Evolutionary conservation across 257 asterid genomes (phyloP).

Genomic region (Echium plantagineum): DNA sequence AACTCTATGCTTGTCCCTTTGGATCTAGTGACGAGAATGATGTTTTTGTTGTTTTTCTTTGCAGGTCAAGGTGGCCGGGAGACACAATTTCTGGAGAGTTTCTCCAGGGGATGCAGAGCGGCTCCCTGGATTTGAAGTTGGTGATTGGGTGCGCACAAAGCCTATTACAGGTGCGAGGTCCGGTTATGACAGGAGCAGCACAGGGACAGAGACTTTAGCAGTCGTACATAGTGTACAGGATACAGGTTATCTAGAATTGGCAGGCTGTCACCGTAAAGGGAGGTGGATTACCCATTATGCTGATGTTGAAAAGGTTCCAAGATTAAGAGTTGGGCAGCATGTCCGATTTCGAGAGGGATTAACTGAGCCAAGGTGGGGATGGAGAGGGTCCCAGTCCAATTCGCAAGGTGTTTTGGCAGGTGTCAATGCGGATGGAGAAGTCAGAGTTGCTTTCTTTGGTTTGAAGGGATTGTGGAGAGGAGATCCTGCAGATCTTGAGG

Average conservation of each 20-base stretch:
- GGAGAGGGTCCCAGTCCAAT: slow-evolving; percentile 71
- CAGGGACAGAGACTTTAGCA: slow-evolving; percentile 86
- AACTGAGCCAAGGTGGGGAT: slow-evolving; percentile 94
- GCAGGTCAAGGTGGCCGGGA: slow-evolving; percentile 76
- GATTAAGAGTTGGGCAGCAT: slow-evolving; percentile 75
- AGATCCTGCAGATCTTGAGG: slow-evolving; percentile 82
- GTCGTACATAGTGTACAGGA: slow-evolving; percentile 87
- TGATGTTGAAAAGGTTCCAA: slow-evolving; percentile 87
- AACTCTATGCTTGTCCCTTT: neutral
- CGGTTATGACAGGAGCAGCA: slow-evolving; percentile 93
- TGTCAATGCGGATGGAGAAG: slow-evolving; percentile 84
- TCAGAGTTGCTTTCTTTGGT: slow-evolving; percentile 61
- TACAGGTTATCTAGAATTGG: slow-evolving; percentile 78
- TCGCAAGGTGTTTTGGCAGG: slow-evolving; percentile 68
- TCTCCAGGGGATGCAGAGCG: slow-evolving; percentile 97
- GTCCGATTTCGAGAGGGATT: slow-evolving; percentile 63
- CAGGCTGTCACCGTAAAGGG: slow-evolving; percentile 93
- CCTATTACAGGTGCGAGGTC: slow-evolving; percentile 86
- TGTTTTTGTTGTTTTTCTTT: slow-evolving; percentile 10
- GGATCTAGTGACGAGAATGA: neutral
- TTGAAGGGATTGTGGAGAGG: slow-evolving; percentile 80
- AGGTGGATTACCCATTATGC: slow-evolving; percentile 58
- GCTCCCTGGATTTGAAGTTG: slow-evolving; percentile 88
- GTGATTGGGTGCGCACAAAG: slow-evolving; percentile 97
- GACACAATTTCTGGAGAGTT: slow-evolving; percentile 67